Base-by-base conservation (phyloP, 2,329 filamentous ascomycete genomes). In the Cercospora janseana region DNA sequence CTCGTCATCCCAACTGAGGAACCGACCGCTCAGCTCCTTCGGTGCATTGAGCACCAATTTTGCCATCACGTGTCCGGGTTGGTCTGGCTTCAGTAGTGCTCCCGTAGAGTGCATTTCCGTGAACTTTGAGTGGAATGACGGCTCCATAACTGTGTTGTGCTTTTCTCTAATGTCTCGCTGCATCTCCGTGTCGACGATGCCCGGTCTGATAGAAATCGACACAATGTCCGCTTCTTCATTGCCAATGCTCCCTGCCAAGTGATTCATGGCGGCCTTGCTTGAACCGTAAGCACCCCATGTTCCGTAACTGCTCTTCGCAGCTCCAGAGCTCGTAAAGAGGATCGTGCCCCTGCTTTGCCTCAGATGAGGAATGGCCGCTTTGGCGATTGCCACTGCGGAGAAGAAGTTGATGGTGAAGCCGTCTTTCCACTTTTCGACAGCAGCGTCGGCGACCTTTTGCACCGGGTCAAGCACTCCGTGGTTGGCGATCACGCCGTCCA, bases 171-270 rank as follows among this genome's bases (percentile, higher is more conserved):
- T 80, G 50, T 86, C 79, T n/a, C 78, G 78, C 68, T 95, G 91
- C 91, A 96, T 96, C 44, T 85, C 85, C 0, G 91, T 96, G 64
- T 95, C 87, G 6, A 94, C 86, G 37, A 87, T 82, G 2, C 91
- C 91, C 0, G 91, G 91, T 3, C 84, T 77, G 26, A 96, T 74
- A 0, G 87, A 77, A 0, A 95, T 71, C 9, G 81, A 83, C 0
- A 80, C 87, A 35, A 95, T 82, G 10, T 83, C 76, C 1, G 85
- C 82, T 68, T 95, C 91, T 65, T 96, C 91, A 1, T 78, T 76
- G 0, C 81, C 81, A 27, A 96, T 69, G 27, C 91, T 88, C 32
- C 78, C 71, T 1, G 84, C 83, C 4, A 95, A 72, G 60, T 92
- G 88, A 67, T 94, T 94, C 62, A 93, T 66, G 1, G 87, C 88